Evolutionary conservation across 768 basidiomycete genomes (phyloP).

Genomic region (Leucosporidium creatinivorum): DNA sequence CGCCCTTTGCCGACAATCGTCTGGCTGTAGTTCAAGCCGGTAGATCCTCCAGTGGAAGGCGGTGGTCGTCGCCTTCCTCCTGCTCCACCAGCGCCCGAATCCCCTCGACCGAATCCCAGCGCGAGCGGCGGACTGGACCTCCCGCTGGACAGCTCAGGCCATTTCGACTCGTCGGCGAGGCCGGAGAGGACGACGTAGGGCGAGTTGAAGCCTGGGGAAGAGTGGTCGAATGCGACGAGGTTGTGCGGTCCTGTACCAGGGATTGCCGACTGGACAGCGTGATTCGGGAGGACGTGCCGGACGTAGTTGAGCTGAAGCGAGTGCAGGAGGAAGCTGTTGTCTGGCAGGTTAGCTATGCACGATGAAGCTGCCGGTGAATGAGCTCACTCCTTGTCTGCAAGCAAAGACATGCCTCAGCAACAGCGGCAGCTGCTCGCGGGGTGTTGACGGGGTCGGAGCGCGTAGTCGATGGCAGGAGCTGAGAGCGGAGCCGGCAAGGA

Average conservation of each 20-base stretch:
- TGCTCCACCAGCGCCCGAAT: neutral
- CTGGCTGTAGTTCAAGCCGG: constrained; percentile 68
- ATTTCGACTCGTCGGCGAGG: constrained; percentile 67
- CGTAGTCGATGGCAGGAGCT: neutral
- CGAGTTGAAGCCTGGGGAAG: constrained; percentile 51
- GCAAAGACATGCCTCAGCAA: constrained; percentile 37
- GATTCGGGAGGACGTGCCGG: constrained; percentile 79
- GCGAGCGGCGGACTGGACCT: constrained; percentile 36
- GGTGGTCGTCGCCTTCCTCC: neutral
- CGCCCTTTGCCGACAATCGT: constrained; percentile 71
- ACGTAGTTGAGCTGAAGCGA: constrained; percentile 75
- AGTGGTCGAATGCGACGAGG: constrained; percentile 67
- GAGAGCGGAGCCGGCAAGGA: too few relatives aligned
- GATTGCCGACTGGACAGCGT: constrained; percentile 53
- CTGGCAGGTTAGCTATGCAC: neutral
- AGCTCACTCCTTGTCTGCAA: constrained; percentile 40
- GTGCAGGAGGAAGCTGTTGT: constrained; percentile 65
- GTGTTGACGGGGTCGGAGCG: neutral
- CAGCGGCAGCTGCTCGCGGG: neutral
- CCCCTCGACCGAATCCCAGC: constrained; percentile 43
- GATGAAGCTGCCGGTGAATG: neutral
- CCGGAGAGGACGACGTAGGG: constrained; percentile 73
- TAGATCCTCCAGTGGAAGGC: constrained; percentile 42
- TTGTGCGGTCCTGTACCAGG: constrained; percentile 19
- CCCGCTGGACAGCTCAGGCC: constrained; percentile 68